These are phyloP conservation scores for Penicillium atrosanguineum DNA, from an alignment of 495 filamentous ascomycete species.

Conservation along the genomic window DNA sequence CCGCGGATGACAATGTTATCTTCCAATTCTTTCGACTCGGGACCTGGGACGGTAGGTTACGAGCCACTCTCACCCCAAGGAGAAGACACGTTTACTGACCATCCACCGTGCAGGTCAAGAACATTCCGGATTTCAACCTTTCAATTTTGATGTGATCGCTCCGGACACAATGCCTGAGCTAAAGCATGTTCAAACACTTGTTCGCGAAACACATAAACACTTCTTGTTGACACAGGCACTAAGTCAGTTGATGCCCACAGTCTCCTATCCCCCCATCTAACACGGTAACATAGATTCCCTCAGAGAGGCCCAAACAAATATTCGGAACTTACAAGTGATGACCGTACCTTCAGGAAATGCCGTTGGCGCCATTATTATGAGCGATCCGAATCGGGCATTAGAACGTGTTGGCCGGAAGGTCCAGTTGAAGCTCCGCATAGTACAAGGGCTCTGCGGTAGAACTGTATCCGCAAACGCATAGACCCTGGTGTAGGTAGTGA, in stretches of 20 bases:
- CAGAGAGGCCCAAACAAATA: background rate
- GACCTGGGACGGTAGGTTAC: background rate
- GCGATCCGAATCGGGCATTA: background rate
- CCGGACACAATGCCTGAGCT: background rate
- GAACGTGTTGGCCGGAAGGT: background rate
- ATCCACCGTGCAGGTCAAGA: background rate
- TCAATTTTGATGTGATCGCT: background rate
- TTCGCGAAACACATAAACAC: background rate
- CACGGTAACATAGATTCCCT: slow-evolving; percentile 4
- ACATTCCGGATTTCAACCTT: background rate
- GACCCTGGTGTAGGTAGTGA: background rate
- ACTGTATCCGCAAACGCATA: background rate
- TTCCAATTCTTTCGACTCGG: background rate
- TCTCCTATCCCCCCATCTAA: background rate
- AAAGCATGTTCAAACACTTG: background rate
- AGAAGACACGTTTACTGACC: background rate
- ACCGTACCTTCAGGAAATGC: background rate
- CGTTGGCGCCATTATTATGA: background rate
- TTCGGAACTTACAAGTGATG: background rate
- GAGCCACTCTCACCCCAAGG: background rate
- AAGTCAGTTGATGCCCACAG: background rate
- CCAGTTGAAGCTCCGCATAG: background rate
- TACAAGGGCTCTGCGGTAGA: background rate
- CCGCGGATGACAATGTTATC: background rate
- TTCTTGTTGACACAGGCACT: background rate